These are phyloP conservation scores for Acacia crassicarpa DNA, from an alignment of 306 rosid species.

Conservation along the genomic window DNA sequence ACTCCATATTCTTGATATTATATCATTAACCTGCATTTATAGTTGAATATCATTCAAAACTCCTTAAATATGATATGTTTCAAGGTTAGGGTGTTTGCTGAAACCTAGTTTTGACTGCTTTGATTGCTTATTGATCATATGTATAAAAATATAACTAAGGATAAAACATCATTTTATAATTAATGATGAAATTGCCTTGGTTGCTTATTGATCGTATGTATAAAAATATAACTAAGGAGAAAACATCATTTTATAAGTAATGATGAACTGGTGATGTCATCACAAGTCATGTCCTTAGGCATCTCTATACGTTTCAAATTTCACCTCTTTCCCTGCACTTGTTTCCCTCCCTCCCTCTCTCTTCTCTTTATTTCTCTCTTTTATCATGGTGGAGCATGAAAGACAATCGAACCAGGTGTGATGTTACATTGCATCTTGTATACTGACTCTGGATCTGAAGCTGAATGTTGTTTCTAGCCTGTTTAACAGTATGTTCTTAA, in stretches of 20 bases:
- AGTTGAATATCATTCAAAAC: not conserved
- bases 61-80: not conserved
- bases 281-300: not conserved
- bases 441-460: not conserved
- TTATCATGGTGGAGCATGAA: not conserved
- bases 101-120: not conserved
- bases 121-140: not conserved
- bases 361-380: not conserved
- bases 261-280: not conserved
- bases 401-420: not conserved
- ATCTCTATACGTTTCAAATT: not conserved
- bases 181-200: not conserved
- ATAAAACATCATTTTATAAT: not conserved
- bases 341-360: not conserved
- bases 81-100: not conserved
- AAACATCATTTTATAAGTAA: not conserved
- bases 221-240: not conserved
- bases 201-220: not conserved
- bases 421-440: not conserved
- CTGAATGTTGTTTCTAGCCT: not conserved
- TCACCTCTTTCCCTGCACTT: not conserved
- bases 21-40: not conserved
- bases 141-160: not conserved
- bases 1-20: not conserved
- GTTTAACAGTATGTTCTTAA: constrained; percentile 7